Percentiles rank a stretch among this genome's conserved stretches.
These are phyloP conservation scores for Microcyclosporella mali DNA, from an alignment of 2,329 filamentous ascomycete species.

Conservation along the genomic window DNA sequence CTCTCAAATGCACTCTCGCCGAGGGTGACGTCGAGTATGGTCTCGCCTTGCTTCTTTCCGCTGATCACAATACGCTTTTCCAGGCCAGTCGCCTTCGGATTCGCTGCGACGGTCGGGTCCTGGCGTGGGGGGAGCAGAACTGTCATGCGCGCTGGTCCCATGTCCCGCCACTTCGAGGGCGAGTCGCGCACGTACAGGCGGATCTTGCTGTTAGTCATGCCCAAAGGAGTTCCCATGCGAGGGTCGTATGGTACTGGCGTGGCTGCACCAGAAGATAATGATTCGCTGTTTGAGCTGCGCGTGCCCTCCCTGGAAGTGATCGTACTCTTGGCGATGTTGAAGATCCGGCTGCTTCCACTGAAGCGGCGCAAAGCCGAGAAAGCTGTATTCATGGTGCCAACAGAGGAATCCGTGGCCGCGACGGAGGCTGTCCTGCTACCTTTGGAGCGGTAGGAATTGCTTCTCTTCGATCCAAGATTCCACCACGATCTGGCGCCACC, in stretches of 20 bases:
- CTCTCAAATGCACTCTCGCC: constrained; percentile 79
- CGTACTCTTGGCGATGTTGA: constrained; percentile 77
- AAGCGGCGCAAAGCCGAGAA: constrained; percentile 73
- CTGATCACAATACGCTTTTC: constrained; percentile 82
- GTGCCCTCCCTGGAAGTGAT: constrained; percentile 54
- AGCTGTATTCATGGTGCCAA: constrained; percentile 69
- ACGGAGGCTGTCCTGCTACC: constrained; percentile 48
- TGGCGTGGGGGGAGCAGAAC: constrained; percentile 65
- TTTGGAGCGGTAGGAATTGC: constrained; percentile 50
- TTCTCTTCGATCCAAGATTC: constrained; percentile 49
- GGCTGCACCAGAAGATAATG: constrained; percentile 44
- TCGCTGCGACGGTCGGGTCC: constrained; percentile 30
- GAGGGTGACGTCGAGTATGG: constrained; percentile 75
- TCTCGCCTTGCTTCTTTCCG: constrained; percentile 60
- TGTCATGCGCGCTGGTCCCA: constrained; percentile 75
- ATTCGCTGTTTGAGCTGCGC: constrained; percentile 54
- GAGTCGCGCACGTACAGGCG: constrained; percentile 74
- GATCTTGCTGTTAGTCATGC: constrained; percentile 76
- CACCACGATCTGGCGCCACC: constrained; percentile 44
- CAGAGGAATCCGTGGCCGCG: constrained; percentile 67
- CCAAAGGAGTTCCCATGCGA: constrained; percentile 44
- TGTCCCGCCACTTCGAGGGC: constrained; percentile 79
- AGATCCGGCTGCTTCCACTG: constrained; percentile 61
- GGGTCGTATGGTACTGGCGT: constrained; percentile 30
- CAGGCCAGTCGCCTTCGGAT: constrained; percentile 44